Base-by-base conservation (phyloP, 2,329 filamentous ascomycete species). In the Pseudogymnoascus destructans region DNA sequence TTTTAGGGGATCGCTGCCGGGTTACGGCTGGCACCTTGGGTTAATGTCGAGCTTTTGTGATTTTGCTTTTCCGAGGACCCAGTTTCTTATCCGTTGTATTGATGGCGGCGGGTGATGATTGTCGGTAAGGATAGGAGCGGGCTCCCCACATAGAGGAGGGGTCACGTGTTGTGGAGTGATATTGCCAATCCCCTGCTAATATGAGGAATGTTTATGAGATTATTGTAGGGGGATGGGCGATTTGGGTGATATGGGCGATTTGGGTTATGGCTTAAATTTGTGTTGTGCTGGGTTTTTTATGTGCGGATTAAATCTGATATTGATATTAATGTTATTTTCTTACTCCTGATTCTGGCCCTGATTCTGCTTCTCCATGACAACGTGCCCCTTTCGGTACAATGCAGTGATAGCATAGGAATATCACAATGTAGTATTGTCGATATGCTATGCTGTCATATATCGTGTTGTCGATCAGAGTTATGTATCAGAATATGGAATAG, bases 51-150 rank as follows among this genome's bases (percentile, higher is more conserved):
- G 42, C 3, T 49, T 25, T 27, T 13, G 11, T 38, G 35, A 7
- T 38, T 21, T 40, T 19, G 33, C 33, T 15, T 49, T 15, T 27
- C 42, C 42, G 42, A 25, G 21, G 23, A 49, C 42, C 42, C 13
- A 49, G 42, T 49, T 38, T 49, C 8, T 46, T 46, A 46, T 27
- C 7, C 42, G 42, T 49, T 49, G 42, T 49, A 49, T 49, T 49
- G 42, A 49, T 7, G 13, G 21, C 23, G 13, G 42, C 42, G 21
- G 42, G 42, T 23, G 3, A 7, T 49, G 42, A 49, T 49, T 49
- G 23, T 49, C 42, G 42, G 42, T 49, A 49, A 49, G 42, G 42
- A 27, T 49, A 49, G 23, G 42, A 23, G 42, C 15, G 42, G 8
- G 42, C 23, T 46, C 40, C 21, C 23, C 21, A 25, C 23, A 9